Evolutionary conservation across 768 basidiomycete species (phyloP).

Genomic region (Phlebiopsis flavidoalba): DNA sequence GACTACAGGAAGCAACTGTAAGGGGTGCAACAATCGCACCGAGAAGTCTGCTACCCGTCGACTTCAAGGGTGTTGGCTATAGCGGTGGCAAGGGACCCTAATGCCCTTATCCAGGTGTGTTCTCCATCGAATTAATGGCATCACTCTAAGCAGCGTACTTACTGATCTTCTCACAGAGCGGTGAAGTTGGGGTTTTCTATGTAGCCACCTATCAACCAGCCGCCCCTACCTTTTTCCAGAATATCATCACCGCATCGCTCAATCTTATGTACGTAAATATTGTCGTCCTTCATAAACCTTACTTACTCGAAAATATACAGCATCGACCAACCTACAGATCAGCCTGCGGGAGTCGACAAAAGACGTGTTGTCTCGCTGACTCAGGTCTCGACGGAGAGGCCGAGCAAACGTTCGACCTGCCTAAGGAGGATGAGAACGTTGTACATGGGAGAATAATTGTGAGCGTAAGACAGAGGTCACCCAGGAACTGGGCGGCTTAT

Average conservation of each 20-base stretch:
- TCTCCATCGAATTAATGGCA: background rate
- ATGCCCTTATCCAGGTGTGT: background rate
- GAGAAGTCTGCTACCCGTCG: slow-evolving; percentile 2
- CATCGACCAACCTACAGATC: background rate
- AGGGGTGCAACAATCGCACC: slow-evolving; percentile 10
- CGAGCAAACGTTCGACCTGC: background rate
- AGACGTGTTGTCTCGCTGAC: background rate
- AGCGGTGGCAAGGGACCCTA: slow-evolving; percentile 2
- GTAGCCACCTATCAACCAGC: slow-evolving; percentile 13
- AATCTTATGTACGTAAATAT: slow-evolving; percentile 18
- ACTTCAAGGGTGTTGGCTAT: slow-evolving; percentile 8
- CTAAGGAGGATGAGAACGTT: background rate
- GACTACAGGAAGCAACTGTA: slow-evolving; percentile 36
- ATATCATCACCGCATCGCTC: slow-evolving; percentile 17
- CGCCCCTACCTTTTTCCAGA: slow-evolving; percentile 10
- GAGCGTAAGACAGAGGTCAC: no score
- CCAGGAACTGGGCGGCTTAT: no score
- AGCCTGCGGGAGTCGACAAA: background rate
- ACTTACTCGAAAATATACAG: background rate
- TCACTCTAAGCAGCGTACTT: no score
- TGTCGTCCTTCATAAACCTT: background rate
- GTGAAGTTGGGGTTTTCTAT: slow-evolving; percentile 21
- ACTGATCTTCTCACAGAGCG: slow-evolving; percentile 6
- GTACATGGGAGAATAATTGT: no score
- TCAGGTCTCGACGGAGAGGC: background rate